Conservation (phyloP, 768 basidiomycete species). For the Coprinopsis strossmayeri region DNA sequence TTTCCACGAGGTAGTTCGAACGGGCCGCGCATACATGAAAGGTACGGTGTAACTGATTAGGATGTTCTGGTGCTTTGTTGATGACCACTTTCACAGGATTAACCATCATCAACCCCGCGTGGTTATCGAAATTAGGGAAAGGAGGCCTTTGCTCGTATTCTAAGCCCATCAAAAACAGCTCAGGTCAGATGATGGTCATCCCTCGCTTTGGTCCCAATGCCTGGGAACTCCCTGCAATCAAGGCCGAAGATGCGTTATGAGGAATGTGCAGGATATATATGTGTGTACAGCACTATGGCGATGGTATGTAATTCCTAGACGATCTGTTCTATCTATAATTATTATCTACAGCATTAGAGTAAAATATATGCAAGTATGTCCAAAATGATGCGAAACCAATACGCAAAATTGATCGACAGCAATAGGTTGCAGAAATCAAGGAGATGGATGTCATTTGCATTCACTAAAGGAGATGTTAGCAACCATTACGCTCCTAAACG, state of each 20-base stretch:
- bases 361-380: too few relatives aligned
- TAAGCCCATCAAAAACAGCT: conserved; percentile 68
- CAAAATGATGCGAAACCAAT: not conserved
- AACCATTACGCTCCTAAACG: too few relatives aligned
- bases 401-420: not conserved
- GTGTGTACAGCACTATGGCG: not conserved
- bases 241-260: conserved; percentile 23
- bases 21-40: conserved; percentile 73
- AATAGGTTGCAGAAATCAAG: too few relatives aligned
- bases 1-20: conserved; percentile 77
- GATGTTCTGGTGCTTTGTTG: not conserved
- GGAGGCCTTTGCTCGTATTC: conserved; percentile 84
- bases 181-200: conserved; percentile 64
- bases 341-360: not conserved
- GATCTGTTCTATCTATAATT: conserved; percentile 11
- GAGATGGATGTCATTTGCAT: too few relatives aligned
- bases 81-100: conserved; percentile 40
- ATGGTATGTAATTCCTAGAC: not conserved
- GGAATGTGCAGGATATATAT: too few relatives aligned
- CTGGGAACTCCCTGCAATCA: conserved; percentile 83
- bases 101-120: conserved; percentile 80
- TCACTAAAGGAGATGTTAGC: too few relatives aligned
- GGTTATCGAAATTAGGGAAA: conserved; percentile 78
- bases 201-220: conserved; percentile 82
- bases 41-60: conserved; percentile 35